These are phyloP conservation scores for Phycomyces blakesleeanus DNA, from an alignment of 192 early-diverging fungal genomes.

Conservation along the genomic window DNA sequence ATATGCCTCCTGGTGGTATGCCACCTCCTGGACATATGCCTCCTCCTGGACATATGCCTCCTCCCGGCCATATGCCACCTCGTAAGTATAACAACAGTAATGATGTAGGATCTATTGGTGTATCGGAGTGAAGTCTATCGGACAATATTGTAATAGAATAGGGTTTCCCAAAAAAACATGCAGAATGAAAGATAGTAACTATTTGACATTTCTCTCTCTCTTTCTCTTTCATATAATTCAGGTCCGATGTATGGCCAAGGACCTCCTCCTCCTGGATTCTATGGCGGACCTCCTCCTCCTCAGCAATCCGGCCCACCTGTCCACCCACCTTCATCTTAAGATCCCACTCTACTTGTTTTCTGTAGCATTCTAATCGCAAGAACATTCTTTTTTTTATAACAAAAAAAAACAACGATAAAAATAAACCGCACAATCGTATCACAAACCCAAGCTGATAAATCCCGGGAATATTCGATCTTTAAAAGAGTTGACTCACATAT, in stretches of 20 bases:
- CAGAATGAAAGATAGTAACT: background rate
- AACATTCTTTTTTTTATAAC: no score
- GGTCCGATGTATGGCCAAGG: slow-evolving; percentile 26
- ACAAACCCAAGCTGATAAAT: no score
- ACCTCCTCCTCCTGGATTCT: slow-evolving; percentile 22
- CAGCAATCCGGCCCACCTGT: slow-evolving; percentile 26
- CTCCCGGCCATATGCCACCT: slow-evolving; percentile 24
- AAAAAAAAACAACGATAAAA: no score
- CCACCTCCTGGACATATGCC: slow-evolving; percentile 34
- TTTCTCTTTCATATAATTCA: slow-evolving; percentile 35
- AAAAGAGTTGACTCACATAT: no score
- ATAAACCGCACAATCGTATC: no score
- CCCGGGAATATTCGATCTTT: no score
- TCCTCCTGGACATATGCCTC: slow-evolving; percentile 28
- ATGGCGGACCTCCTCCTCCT: slow-evolving; percentile 13
- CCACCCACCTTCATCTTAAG: slow-evolving; percentile 20
- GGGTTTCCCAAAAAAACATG: no score
- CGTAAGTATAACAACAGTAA: background rate
- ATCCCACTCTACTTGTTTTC: background rate
- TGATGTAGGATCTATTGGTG: no score
- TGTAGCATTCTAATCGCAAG: no score
- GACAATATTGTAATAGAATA: background rate
- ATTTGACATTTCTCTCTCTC: slow-evolving; percentile 15
- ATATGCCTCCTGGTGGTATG: slow-evolving; percentile 27
- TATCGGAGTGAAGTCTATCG: slow-evolving; percentile 19